Conservation (phyloP, 108 stramenopile genomes). For the Bacterosira constricta region DNA sequence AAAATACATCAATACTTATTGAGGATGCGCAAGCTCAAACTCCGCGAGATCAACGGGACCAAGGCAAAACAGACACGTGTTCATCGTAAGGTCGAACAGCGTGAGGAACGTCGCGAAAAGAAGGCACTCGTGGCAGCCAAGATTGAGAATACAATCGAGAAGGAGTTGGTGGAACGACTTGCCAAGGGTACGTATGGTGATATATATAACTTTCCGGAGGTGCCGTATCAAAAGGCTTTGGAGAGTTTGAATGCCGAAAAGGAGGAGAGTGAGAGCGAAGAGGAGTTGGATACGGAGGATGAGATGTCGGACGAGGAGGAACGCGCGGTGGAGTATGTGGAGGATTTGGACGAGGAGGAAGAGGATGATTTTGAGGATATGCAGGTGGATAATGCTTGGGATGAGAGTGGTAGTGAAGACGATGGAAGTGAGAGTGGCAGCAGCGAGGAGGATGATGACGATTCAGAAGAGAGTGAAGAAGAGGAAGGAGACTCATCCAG, state of each 20-base stretch:
- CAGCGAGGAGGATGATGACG: conserved; percentile 31
- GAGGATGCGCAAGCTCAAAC: conserved; percentile 94
- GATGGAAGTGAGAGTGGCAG: conserved; percentile 31
- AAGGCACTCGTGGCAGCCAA: conserved; percentile 95
- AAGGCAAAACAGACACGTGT: conserved; percentile 81
- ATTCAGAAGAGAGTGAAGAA: conserved; percentile 25
- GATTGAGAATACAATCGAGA: conserved; percentile 90
- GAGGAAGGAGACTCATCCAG: conserved; percentile 35
- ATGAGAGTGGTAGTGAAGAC: conserved; percentile 46
- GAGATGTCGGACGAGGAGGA: conserved; percentile 40
- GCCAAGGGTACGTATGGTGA: conserved; percentile 96
- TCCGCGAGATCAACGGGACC: conserved; percentile 77
- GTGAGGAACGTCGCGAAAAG: conserved; percentile 90
- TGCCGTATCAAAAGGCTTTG: conserved; percentile 81
- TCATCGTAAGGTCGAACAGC: conserved; percentile 89
- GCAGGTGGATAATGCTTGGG: conserved; percentile 73
- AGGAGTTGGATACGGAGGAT: conserved; percentile 40
- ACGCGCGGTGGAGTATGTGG: conserved; percentile 74
- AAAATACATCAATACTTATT: conserved; percentile 99
- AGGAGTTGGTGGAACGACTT: conserved; percentile 93
- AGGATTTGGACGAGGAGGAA: conserved; percentile 82
- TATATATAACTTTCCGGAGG: conserved; percentile 97
- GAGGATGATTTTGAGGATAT: conserved; percentile 84
- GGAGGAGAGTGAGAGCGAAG: conserved; percentile 66
- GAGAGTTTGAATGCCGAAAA: conserved; percentile 71